phyloP scores from a whole-genome alignment of 495 filamentous ascomycete species.

The Parachaetomium inaequale region DNA sequence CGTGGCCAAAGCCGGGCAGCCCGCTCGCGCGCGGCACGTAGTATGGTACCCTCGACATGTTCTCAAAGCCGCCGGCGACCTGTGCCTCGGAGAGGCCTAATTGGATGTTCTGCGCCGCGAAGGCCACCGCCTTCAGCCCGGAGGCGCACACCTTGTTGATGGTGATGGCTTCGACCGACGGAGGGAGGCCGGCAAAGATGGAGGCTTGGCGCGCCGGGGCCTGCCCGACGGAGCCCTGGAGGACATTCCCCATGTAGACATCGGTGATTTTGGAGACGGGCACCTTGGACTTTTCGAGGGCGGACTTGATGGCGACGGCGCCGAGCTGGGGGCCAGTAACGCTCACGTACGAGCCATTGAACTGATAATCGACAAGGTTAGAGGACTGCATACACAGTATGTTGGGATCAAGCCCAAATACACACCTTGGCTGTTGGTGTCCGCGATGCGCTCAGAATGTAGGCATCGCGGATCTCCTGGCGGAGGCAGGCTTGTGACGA shows the following conservation, averaged over 20 bases:
- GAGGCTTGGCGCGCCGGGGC: constrained; percentile 87
- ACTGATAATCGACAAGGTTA: constrained; percentile 57
- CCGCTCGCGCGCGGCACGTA: constrained; percentile 75
- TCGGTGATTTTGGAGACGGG: constrained; percentile 74
- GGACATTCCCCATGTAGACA: constrained; percentile 98
- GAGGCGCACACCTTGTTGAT: constrained; percentile 98
- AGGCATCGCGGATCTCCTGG: constrained; percentile 79
- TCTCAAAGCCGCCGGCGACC: constrained; percentile 95
- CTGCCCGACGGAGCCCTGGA: constrained; percentile 79
- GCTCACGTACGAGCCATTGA: constrained; percentile 82
- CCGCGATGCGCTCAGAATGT: constrained; percentile 82
- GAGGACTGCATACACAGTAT: neutral
- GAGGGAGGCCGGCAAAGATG: constrained; percentile 79
- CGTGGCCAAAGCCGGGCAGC: constrained; percentile 76
- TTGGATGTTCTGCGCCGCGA: constrained; percentile 92
- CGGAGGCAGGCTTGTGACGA: constrained; percentile 55
- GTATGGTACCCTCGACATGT: constrained; percentile 91
- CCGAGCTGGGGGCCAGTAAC: constrained; percentile 83
- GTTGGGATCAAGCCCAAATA: neutral
- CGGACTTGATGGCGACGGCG: constrained; percentile 83
- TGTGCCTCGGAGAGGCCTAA: constrained; percentile 82
- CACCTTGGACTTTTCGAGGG: constrained; percentile 74
- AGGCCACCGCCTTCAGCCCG: constrained; percentile 82
- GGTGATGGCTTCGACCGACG: constrained; percentile 76
- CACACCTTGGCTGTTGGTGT: constrained; percentile 84